Evolutionary conservation across 768 basidiomycete species (phyloP), one percentile per base, ranked within the genome.

Genomic region (Pisolithus microcarpus): DNA sequence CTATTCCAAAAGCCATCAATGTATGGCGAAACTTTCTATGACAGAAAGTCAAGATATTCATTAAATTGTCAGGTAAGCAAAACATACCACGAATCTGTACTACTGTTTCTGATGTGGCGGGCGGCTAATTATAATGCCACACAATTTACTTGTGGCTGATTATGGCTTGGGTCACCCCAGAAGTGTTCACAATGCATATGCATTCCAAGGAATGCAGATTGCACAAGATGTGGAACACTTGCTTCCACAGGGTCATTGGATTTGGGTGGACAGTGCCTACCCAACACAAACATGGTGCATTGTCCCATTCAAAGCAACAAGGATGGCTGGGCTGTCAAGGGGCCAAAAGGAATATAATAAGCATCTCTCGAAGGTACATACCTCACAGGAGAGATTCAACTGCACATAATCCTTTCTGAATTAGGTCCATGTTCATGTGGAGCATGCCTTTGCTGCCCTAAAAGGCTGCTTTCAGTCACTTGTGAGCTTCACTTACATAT

Each of bases 11-110:
- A 55, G 16, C 49, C 43, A 1, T 5, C 37, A 5, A n/a, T 34
- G 0, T 52, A 51, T 28, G 26, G 43, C 1, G 38, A 58, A 0
- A 50, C 23, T 3, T 55, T 52, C 38, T 53, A 54, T 53, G 57
- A 64, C 24, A 48, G 54, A 34, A 57, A 57, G 15, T 38, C 37
- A 28, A 47, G 43, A 0, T 65, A 60, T 23, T 63, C 51, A 15
- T 15, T 59, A 0, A 54, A 57, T 40, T 54, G 49, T 30, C 60
- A 61, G 50, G 63, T 58, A 39, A 4, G 23, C 18, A 24, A 19
- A 18, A 40, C 11, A 18, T 54, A 38, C 40, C 44, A 16, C 5
- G 2, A 38, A 38, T 19, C 21, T 40, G 3, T 40, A 18, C 21
- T 19, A 30, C 28, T 7, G 38, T 40, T 18, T 9, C 38, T 40